Evolutionary conservation across 169 alveolate species (phyloP).

Genomic region (Cryptosporidium felis): DNA sequence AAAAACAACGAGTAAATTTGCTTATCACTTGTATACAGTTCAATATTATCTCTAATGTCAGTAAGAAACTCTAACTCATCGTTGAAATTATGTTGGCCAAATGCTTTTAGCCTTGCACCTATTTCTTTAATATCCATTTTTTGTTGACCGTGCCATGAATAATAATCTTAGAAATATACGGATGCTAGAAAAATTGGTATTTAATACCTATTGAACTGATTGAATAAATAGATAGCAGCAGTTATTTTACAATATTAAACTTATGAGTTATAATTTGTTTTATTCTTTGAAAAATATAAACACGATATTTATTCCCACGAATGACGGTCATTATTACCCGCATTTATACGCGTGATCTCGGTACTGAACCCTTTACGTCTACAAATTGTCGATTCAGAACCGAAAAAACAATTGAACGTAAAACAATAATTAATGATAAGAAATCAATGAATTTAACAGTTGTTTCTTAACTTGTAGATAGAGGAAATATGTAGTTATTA

Average conservation of each 20-base stretch:
- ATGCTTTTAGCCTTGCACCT: constrained; percentile 54
- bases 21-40: constrained; percentile 15
- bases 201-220: not conserved
- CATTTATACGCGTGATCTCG: constrained; percentile 22
- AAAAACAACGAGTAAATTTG: constrained; percentile 1
- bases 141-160: not conserved
- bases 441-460: too few species aligned
- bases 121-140: constrained; percentile 59
- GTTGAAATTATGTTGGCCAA: constrained; percentile 20
- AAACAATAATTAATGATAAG: not conserved
- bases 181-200: not conserved
- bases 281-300: not conserved
- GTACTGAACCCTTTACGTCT: constrained; percentile 2
- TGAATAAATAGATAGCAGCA: not conserved
- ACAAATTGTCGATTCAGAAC: not conserved
- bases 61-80: constrained; percentile 56
- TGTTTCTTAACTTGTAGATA: too few species aligned
- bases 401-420: not conserved
- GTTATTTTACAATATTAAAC: not conserved
- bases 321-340: constrained; percentile 4
- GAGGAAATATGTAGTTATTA: too few species aligned
- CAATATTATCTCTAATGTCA: constrained; percentile 45
- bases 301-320: constrained; percentile 12
- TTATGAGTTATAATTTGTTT: not conserved
- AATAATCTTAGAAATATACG: not conserved